Conservation (phyloP, 2,329 filamentous ascomycete species). For the Coniosporium tulheliwenetii region DNA sequence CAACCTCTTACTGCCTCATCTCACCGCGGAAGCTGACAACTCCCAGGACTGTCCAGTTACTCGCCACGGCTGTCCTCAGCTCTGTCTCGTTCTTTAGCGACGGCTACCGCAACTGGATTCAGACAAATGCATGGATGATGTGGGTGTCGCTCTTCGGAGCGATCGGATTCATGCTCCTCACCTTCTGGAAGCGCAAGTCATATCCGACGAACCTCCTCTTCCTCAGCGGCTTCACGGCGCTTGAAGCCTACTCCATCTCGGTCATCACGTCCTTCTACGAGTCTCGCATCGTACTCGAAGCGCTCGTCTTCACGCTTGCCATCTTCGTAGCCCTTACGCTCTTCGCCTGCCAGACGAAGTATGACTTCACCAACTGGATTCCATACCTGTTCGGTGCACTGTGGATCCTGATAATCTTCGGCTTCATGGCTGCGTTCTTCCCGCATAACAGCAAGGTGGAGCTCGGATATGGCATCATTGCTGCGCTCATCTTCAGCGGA, state of each 20-base stretch:
- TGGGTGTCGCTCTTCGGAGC: constrained; percentile 75
- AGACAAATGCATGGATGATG: constrained; percentile 68
- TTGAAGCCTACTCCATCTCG: constrained; percentile 87
- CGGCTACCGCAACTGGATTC: constrained; percentile 75
- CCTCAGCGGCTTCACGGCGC: constrained; percentile 72
- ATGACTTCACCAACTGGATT: constrained; percentile 96
- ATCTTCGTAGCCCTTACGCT: constrained; percentile 50
- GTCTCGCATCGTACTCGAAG: constrained; percentile 70
- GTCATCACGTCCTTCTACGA: constrained; percentile 89
- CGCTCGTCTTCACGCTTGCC: constrained; percentile 65
- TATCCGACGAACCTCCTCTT: constrained; percentile 93
- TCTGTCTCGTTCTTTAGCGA: constrained; percentile 72
- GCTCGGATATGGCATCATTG: constrained; percentile 67
- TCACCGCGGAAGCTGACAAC: not conserved
- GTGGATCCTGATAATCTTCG: constrained; percentile 83
- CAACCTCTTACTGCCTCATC: not conserved
- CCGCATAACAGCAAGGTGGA: constrained; percentile 68
- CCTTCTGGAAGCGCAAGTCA: constrained; percentile 90
- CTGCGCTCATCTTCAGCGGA: constrained; percentile 76
- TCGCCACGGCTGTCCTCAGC: constrained; percentile 69
- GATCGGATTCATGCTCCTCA: constrained; percentile 71
- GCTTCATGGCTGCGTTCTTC: constrained; percentile 85
- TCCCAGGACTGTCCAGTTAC: constrained; percentile 64
- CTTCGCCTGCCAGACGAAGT: constrained; percentile 94
- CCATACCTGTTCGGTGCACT: constrained; percentile 84